Percentiles rank a stretch among this genome's conserved stretches.
These are phyloP conservation scores for Silene vulgaris DNA, from an alignment of 179 eudicot species.

Conservation along the genomic window DNA sequence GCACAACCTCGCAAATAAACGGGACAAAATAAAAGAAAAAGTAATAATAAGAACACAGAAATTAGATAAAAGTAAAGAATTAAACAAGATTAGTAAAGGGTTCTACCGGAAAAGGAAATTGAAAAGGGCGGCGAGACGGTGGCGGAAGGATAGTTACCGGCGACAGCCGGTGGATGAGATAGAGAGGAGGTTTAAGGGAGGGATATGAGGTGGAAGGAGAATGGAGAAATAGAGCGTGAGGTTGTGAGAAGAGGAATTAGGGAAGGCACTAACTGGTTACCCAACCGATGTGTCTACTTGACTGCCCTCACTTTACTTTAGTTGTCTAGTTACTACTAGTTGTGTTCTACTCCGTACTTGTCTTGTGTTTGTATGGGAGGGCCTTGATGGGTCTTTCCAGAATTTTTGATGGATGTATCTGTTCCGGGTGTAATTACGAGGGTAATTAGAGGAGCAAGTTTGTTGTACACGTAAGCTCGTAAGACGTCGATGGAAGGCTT, in stretches of 20 bases:
- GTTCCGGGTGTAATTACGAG: too few relatives aligned
- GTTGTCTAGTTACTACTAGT: neutral
- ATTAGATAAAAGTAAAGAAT: neutral
- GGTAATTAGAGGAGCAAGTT: too few relatives aligned
- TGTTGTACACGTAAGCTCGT: too few relatives aligned
- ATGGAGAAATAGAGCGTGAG: conserved; percentile 16
- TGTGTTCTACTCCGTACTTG: neutral
- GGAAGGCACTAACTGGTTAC: neutral
- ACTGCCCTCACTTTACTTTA: too few relatives aligned
- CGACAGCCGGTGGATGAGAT: conserved; percentile 9
- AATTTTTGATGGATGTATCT: neutral
- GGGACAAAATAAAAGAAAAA: neutral
- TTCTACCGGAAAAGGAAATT: neutral
- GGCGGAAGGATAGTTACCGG: conserved; percentile 9
- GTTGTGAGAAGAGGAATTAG: conserved; percentile 15
- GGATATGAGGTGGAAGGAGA: conserved; percentile 15
- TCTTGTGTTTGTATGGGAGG: neutral
- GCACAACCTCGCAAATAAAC: neutral
- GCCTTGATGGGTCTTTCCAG: conserved; percentile 8
- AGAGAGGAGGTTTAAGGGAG: neutral
- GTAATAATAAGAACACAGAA: neutral
- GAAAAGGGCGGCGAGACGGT: conserved; percentile 16
- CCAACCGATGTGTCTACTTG: too few relatives aligned
- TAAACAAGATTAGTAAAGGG: neutral
- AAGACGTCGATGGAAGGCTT: too few relatives aligned